Evolutionary conservation across 306 rosid species (phyloP), one percentile per base, ranked within the genome.

Genomic region (Begonia fuchsioides): DNA sequence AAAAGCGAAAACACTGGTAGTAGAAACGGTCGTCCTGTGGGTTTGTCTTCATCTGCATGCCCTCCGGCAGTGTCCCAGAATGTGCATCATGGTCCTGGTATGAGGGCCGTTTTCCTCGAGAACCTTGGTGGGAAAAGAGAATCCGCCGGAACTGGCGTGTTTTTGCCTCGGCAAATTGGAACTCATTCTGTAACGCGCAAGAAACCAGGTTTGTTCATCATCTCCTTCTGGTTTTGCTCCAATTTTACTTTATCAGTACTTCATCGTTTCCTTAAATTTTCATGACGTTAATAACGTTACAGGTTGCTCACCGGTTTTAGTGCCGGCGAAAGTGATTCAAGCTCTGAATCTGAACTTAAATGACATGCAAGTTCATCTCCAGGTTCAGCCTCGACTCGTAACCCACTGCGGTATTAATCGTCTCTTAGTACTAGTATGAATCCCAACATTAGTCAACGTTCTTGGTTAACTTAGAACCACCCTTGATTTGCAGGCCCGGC

Each of bases 291-390:
- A 47, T 13, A 26, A 3, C 35, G 0, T 26, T 26, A 0, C 69
- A 83, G 96, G 32, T 11, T 58, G 79, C 61, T 52, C 76, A 6
- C 76, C 79, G 18, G 90, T 52, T 11, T 32, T 78, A 16, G 78
- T 88, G 52, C 90, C 93, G 0, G 83, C 83, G 0, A 73, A 70
- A 55, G 93, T 76, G n/a, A 79, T 51, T 20, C 78, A 78, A 20
- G 93, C 95, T 1, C 49, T 80, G 63, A 78, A 83, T 47, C 54
- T 72, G 15, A 78, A 72, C 49, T 3, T 67, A 4, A 85, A 76
- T 9, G 68, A 57, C 6, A 32, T 64, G 47, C 58, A 68, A 10
- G 45, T 43, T 17, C 94, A 70, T 52, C 26, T 64, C 9, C 69
- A 56, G 13, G 46, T 57, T 14, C 71, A 71, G 45, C 56, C 61